Conservation (phyloP, 345 rosid genomes). For the Physaria fendleri region DNA sequence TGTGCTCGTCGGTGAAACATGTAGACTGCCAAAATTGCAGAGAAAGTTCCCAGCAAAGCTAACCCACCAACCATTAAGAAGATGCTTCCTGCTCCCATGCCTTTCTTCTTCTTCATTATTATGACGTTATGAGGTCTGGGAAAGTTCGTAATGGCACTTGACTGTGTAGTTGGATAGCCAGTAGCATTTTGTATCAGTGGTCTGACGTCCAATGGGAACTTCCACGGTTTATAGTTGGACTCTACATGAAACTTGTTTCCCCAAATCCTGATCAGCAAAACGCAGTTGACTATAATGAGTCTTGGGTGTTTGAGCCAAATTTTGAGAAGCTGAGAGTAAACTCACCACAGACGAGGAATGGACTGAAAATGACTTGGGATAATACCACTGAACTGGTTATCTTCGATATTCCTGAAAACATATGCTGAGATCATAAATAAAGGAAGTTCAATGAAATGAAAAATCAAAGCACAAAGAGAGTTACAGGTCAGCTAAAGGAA, state of each 20-base stretch:
- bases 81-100: constrained; percentile 49
- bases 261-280: constrained; percentile 56
- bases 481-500: constrained; percentile 74
- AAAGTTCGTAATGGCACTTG: constrained; percentile 66
- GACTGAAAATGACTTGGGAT: constrained; percentile 74
- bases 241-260: constrained; percentile 59
- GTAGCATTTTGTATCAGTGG: constrained; percentile 43
- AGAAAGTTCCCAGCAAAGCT: constrained; percentile 50
- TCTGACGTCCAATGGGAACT: constrained; percentile 47
- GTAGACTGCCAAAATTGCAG: constrained; percentile 44
- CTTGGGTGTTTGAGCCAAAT: not conserved
- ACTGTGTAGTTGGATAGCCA: constrained; percentile 54
- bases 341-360: constrained; percentile 75
- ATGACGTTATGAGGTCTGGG: constrained; percentile 32
- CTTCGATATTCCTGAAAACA: constrained; percentile 65
- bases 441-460: constrained; percentile 15
- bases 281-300: not conserved
- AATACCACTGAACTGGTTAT: constrained; percentile 75
- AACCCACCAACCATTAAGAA: constrained; percentile 54
- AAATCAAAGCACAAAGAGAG: constrained; percentile 8
- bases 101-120: constrained; percentile 42
- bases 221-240: constrained; percentile 67
- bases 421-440: constrained; percentile 24
- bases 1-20: constrained; percentile 30
- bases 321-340: constrained; percentile 1